Conservation (phyloP, 179 eudicot genomes). For the Beta lomatogona region DNA sequence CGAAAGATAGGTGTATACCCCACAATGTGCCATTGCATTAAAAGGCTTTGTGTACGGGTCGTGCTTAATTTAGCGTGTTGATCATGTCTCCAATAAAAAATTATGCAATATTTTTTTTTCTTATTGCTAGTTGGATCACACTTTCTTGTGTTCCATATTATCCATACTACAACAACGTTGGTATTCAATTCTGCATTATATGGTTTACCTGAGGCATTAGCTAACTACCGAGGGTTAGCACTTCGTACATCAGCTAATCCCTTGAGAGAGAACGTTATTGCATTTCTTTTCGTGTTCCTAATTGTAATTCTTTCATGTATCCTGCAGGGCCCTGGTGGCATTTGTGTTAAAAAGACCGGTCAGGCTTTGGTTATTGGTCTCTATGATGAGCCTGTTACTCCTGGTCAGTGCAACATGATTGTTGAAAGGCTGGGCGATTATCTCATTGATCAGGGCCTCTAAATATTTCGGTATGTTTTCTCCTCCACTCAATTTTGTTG, state of each 20-base stretch:
- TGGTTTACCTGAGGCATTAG: neutral
- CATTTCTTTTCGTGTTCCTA: neutral
- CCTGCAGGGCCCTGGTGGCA: slow-evolving; percentile 38
- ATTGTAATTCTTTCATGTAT: neutral
- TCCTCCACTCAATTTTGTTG: neutral
- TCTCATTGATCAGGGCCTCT: slow-evolving; percentile 39
- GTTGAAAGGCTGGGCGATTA: slow-evolving; percentile 43
- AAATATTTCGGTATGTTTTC: slow-evolving; percentile 30
- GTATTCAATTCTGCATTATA: neutral
- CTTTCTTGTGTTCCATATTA: neutral
- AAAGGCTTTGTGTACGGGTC: neutral
- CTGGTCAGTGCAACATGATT: slow-evolving; percentile 46
- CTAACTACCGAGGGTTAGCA: neutral
- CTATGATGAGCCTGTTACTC: slow-evolving; percentile 39
- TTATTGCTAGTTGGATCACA: neutral
- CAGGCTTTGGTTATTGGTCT: slow-evolving; percentile 35
- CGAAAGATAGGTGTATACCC: neutral
- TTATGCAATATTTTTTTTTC: neutral
- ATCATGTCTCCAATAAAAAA: neutral
- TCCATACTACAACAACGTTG: too few relatives aligned
- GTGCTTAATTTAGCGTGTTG: neutral
- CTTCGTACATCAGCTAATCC: neutral
- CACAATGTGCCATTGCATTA: neutral
- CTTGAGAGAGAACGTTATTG: neutral
- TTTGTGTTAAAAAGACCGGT: slow-evolving; percentile 34